Base-by-base conservation (phyloP, 768 basidiomycete species). In the Serendipita vermifera region DNA sequence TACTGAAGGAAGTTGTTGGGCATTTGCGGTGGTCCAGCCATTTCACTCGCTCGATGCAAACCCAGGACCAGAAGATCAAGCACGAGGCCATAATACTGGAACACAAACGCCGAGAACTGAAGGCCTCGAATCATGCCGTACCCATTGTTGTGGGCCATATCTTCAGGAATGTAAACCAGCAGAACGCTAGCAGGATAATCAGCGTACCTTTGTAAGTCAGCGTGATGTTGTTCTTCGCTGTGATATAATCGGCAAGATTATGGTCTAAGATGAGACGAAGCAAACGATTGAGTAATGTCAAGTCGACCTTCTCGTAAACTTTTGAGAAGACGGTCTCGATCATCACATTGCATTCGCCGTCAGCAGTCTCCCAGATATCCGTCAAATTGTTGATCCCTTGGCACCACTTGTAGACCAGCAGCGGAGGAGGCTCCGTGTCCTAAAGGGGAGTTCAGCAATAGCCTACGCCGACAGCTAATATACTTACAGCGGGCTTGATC, bases 351-450 rank as follows among this genome's bases (percentile, higher is more conserved):
- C 92, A 97, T 72, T 98, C 94, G 60, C 96, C 96, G 64, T 99
- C 93, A 58, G 82, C 80, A 0, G 93, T 98, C 71, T 98, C 96
- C 96, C 96, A 99, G 36, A 99, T 82, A 58, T 99, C 94, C 2
- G 87, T 92, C 67, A 98, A 69, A 69, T 99, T 99, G 72, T 98
- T 98, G 76, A 98, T 93, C 38, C 96, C 96, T 72, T 98, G 94
- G 65, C 92, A 94, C 94, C 94, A 98, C 77, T 97, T 98, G 75
- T 97, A 98, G 31, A 97, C 93, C 31, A 98, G 81, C 14, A 98
- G 78, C 2, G 94, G 94, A 0, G 94, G 92, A 2, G 94, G 94
- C 65, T 98, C 94, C 0, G 90, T 93, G 64, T 98, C 92, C 76
- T 76, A 55, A 66, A 15, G 66, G 67, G 2, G 69, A 69, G 27